phyloP scores from a whole-genome alignment of 2,329 filamentous ascomycete genomes.

The Alternaria sp. region DNA sequence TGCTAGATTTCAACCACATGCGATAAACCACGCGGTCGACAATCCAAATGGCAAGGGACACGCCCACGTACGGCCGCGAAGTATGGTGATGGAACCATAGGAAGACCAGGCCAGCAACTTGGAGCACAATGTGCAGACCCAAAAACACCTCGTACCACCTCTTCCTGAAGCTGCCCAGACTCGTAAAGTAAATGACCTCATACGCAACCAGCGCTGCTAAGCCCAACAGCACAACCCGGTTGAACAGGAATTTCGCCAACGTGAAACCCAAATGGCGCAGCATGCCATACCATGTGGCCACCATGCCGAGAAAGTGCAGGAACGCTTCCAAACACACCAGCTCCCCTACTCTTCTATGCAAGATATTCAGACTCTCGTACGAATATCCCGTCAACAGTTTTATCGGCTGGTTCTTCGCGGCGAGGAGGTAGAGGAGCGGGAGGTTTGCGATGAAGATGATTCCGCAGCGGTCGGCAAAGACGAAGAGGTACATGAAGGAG shows the following conservation, averaged over 20 bases:
- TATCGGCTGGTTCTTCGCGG: constrained; percentile 73
- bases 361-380: constrained; percentile 72
- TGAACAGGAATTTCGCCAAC: constrained; percentile 61
- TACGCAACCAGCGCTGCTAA: constrained; percentile 66
- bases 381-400: constrained; percentile 69
- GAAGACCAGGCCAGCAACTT: constrained; percentile 63
- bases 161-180: constrained; percentile 66
- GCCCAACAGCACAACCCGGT: constrained; percentile 63
- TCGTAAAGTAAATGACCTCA: constrained; percentile 69
- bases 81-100: constrained; percentile 68
- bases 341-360: constrained; percentile 71
- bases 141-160: constrained; percentile 72
- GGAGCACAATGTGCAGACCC: constrained; percentile 65
- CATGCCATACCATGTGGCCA: constrained; percentile 63
- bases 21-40: constrained; percentile 68
- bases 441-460: constrained; percentile 63
- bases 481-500: constrained; percentile 61
- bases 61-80: constrained; percentile 62
- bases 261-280: constrained; percentile 61
- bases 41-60: constrained; percentile 65
- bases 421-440: constrained; percentile 67
- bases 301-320: constrained; percentile 65
- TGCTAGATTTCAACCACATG: constrained; percentile 61
- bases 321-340: constrained; percentile 67
- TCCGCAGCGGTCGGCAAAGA: constrained; percentile 67